Evolutionary conservation across 805 yeast species (phyloP), one percentile per base, ranked within the genome.

Genomic region (Suhomyces kilbournensis): DNA sequence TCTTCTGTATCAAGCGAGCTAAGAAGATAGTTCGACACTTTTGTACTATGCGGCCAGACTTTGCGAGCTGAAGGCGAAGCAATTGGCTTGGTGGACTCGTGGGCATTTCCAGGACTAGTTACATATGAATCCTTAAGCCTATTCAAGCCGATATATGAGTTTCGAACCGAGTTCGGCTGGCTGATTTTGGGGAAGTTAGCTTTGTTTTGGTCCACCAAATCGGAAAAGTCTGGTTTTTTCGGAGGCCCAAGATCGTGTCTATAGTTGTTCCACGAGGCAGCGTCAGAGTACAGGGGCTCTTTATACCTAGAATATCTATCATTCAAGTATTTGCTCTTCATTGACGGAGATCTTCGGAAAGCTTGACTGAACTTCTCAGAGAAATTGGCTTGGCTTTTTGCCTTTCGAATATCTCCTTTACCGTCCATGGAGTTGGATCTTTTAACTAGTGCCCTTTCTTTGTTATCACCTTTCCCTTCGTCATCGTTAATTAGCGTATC

Each of bases 121-220:
- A 14, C 19, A 30, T 7, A 53, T 26, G 61, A 60, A 17, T 71
- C 75, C 53, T 74, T 74, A 38, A 74, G 57, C 30, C 75, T 51
- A 53, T 71, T 73, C 51, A 75, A 63, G 0, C 77, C 78, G 50
- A 74, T 65, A 46, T 60, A 69, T 1, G 78, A 73, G 56, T 62
- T 71, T n/a, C 63, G 58, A n/a, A 65, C 52, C 5, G 74, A 65
- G 46, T 59, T 65, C 12, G 60, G 53, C 2, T 57, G 58, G 8
- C 74, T 67, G 10, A 61, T 43, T 20, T 61, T 62, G 0, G 79
- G 79, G 43, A 72, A 61, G 46, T 70, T 69, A 1, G 77, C 68
- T 34, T 68, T 67, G 43, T 65, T 51, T 42, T 42, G 35, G 42
- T 7, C 23, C 14, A 23, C 23, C 23, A 19, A 9, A 4, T 43